Evolutionary conservation across 805 yeast genomes (phyloP), one percentile per base, ranked within the genome.

Genomic region (Saccharomycopsis sp.): DNA sequence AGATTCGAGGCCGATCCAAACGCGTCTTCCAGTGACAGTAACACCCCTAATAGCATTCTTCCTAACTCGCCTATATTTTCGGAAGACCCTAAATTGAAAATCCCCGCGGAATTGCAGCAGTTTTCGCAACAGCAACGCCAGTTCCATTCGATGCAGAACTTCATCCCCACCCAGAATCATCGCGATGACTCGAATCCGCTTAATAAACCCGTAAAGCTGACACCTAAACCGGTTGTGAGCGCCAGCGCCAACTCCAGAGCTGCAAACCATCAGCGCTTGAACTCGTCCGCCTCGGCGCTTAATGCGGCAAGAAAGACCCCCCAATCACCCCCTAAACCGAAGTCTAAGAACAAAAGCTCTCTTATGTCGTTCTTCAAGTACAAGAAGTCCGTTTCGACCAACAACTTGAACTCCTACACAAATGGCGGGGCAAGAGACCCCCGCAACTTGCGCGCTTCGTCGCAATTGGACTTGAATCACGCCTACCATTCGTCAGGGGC

Each of bases 301-400:
- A 44, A 44, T 17, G 22, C 38, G 9, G 9, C 38, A 12, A 29
- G 12, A 29, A 29, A 29, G 12, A 29, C 38, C 38, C 38, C 38
- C 8, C 49, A 17, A 12, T 17, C 22, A 12, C 24, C 17, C 15
- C 38, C 23, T 17, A 56, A 53, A 17, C 50, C 47, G 5, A 55
- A 58, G 29, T 12, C 5, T 5, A 58, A 55, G 38, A n/a, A 55
- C 19, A 54, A 53, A 49, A 60, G 47, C 34, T 60, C 64, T 15
- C 38, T 61, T 9, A 54, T 38, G 56, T 50, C 58, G 15, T 59
- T 61, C 38, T 61, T 61, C 55, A 59, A 59, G 51, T 55, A 57
- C 41, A 61, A 55, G 47, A 61, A 59, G 42, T 52, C 57, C 2
- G 54, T 52, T 9, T 55, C 58, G 12, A 50, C 62, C 22, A 56